Evolutionary conservation across 495 filamentous ascomycete genomes (phyloP).

Genomic region (Parathielavia hyrcaniae): DNA sequence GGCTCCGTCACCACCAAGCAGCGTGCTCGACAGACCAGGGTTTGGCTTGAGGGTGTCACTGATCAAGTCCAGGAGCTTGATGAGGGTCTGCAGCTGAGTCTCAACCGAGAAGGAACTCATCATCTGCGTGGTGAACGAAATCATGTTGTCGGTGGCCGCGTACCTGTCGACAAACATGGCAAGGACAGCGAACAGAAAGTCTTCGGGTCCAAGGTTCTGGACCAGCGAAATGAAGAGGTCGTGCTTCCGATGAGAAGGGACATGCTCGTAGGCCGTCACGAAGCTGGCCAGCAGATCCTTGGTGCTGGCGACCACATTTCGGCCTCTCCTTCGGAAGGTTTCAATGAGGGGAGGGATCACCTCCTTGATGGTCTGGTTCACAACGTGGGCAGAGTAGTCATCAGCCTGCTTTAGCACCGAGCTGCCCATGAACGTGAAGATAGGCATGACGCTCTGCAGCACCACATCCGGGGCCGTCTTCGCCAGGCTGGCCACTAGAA

Average conservation of each 20-base stretch:
- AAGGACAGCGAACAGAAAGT: conserved; percentile 69
- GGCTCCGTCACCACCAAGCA: conserved; percentile 62
- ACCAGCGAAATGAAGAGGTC: conserved; percentile 75
- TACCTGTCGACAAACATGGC: conserved; percentile 69
- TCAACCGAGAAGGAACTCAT: conserved; percentile 53
- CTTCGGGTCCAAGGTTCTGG: conserved; percentile 71
- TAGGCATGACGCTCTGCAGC: conserved; percentile 95
- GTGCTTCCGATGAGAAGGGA: conserved; percentile 75
- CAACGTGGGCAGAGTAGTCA: conserved; percentile 90
- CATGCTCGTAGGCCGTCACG: conserved; percentile 88
- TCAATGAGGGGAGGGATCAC: conserved; percentile 87
- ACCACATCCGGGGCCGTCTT: conserved; percentile 79
- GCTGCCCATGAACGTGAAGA: conserved; percentile 95
- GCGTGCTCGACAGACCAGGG: conserved; percentile 56
- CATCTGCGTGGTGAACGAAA: conserved; percentile 50
- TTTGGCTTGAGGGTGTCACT: conserved; percentile 66
- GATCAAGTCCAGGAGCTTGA: conserved; percentile 65
- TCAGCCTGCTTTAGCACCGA: conserved; percentile 84
- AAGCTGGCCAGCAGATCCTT: conserved; percentile 87
- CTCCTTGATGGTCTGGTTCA: conserved; percentile 79
- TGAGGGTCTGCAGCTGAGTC: conserved; percentile 61
- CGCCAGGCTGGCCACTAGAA: conserved; percentile 80
- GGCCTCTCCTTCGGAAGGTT: conserved; percentile 71
- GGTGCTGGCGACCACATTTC: conserved; percentile 67
- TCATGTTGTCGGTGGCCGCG: conserved; percentile 44